Conservation (phyloP, 495 filamentous ascomycete genomes). For the Gamarada debralockiae region DNA sequence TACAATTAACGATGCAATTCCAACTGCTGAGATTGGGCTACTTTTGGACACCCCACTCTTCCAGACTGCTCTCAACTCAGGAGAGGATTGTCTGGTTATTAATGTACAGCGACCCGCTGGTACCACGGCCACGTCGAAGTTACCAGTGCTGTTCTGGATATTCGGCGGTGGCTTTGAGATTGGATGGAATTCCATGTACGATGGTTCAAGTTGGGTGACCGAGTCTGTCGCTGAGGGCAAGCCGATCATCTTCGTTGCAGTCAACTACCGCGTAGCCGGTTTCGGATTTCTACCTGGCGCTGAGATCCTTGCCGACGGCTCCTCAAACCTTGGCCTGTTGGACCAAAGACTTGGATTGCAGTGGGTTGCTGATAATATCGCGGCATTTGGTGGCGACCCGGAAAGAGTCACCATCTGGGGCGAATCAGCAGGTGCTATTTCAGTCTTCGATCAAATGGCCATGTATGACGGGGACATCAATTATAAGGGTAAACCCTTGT, state of each 20-base stretch:
- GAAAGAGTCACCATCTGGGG: conserved; percentile 37
- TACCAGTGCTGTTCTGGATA: conserved; percentile 66
- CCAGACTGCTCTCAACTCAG: conserved; percentile 39
- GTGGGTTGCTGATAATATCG: conserved; percentile 49
- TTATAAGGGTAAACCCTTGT: conserved; percentile 65
- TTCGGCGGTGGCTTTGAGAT: conserved; percentile 62
- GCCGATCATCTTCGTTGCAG: conserved; percentile 56
- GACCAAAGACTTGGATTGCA: conserved; percentile 38
- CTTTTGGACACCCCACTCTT: conserved; percentile 54
- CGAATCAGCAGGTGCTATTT: conserved; percentile 43
- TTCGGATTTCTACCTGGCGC: conserved; percentile 59
- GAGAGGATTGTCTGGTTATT: conserved; percentile 62
- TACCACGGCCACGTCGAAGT: conserved; percentile 30
- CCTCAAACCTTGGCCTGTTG: conserved; percentile 40
- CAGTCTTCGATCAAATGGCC: conserved; percentile 64
- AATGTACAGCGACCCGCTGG: conserved; percentile 58
- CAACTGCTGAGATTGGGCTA: conserved; percentile 42
- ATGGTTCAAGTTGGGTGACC: conserved; percentile 46
- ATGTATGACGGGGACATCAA: conserved; percentile 63
- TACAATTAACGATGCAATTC: conserved; percentile 31
- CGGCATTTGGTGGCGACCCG: conserved; percentile 31
- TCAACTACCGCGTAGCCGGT: conserved; percentile 57
- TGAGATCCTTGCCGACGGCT: conserved; percentile 62
- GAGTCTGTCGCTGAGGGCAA: conserved; percentile 51
- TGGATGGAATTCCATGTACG: conserved; percentile 50